Evolutionary conservation across 2,329 filamentous ascomycete species (phyloP).

Genomic region (Colletotrichum sidae): DNA sequence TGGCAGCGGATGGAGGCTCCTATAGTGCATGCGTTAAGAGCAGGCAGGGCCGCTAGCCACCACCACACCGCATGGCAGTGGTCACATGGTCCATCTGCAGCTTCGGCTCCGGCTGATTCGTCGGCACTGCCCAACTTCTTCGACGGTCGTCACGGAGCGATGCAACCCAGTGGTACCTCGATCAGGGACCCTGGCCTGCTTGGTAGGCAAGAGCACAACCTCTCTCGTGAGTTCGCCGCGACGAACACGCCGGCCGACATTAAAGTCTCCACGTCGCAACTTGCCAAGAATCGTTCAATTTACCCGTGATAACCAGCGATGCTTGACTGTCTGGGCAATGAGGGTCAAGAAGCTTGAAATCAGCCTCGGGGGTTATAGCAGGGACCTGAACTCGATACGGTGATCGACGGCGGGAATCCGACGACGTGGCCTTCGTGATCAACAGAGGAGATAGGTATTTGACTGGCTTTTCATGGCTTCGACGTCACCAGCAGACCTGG

Average conservation of each 20-base stretch:
- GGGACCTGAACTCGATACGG: conserved; percentile 3
- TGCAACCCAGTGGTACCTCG: conserved; percentile 18
- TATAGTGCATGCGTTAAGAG: conserved; percentile 24
- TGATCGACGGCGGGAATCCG: conserved; percentile 5
- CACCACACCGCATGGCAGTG: conserved; percentile 24
- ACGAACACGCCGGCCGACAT: neutral
- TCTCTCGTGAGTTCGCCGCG: neutral
- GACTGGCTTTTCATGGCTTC: neutral
- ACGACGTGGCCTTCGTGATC: neutral
- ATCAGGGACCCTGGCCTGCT: neutral
- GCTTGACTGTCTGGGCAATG: conserved; percentile 23
- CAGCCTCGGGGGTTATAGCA: conserved; percentile 29
- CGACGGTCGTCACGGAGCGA: conserved; percentile 4
- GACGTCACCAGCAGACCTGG: neutral
- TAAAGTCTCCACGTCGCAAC: conserved; percentile 7
- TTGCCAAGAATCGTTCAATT: conserved; percentile 27
- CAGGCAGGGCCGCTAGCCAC: conserved; percentile 18
- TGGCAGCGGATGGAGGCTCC: conserved; percentile 31
- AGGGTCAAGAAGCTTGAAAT: conserved; percentile 33
- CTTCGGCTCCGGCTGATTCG: conserved; percentile 1
- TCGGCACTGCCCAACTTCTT: conserved; percentile 11
- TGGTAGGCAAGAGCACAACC: neutral
- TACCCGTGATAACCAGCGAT: conserved; percentile 26
- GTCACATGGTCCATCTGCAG: conserved; percentile 30
- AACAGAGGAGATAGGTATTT: neutral